These are phyloP conservation scores for Takakia lepidozioides DNA, from an alignment of 225 moss, liverwort and hornwort species.

Conservation along the genomic window DNA sequence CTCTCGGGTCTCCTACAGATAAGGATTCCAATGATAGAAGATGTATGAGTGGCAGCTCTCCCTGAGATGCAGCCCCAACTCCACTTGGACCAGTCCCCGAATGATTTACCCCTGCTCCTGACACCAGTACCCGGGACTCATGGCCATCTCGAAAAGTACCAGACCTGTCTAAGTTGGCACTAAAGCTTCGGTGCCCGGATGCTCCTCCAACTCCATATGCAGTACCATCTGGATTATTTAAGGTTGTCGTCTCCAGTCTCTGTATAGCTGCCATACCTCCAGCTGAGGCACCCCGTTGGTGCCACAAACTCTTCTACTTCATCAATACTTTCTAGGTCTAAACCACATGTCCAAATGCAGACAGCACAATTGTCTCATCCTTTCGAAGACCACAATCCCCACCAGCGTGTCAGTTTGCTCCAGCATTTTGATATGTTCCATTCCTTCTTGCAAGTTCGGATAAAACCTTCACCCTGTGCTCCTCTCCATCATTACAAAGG, in stretches of 20 bases:
- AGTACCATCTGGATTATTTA: conserved; percentile 39
- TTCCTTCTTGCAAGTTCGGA: no score
- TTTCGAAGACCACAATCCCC: no score
- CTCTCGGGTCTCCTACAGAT: conserved; percentile 20
- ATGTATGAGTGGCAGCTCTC: conserved; percentile 30
- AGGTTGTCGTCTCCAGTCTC: conserved; percentile 45
- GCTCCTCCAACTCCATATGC: background rate
- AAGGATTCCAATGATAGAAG: conserved; percentile 26
- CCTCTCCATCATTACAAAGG: no score
- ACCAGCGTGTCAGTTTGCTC: no score
- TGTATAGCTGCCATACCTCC: conserved; percentile 57
- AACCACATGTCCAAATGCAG: no score
- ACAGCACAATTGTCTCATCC: no score
- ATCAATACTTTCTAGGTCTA: conserved; percentile 5
- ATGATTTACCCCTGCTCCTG: conserved; percentile 21
- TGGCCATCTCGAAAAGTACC: conserved; percentile 30
- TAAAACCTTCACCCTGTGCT: no score
- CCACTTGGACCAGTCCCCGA: conserved; percentile 25
- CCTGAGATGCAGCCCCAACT: conserved; percentile 21
- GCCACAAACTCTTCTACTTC: conserved; percentile 40
- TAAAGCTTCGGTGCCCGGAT: conserved; percentile 36
- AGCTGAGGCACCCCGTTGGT: conserved; percentile 54
- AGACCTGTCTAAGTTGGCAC: conserved; percentile 39
- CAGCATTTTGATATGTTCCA: no score
- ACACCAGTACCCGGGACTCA: conserved; percentile 30